phyloP scores from a whole-genome alignment of 495 filamentous ascomycete genomes.

The Tetracladium setigerum region DNA sequence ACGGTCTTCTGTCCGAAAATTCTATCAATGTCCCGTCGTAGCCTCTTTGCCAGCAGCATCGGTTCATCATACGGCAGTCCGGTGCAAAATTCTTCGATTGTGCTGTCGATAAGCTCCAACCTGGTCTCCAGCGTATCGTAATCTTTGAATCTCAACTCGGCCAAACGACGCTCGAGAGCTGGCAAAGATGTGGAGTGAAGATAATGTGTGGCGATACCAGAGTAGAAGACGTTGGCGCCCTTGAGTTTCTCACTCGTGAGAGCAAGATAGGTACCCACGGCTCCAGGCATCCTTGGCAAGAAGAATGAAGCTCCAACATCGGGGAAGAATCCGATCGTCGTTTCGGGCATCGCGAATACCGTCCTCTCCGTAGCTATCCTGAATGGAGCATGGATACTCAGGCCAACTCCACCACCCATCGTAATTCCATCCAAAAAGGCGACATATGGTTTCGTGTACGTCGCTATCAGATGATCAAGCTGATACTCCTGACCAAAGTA shows the following conservation, averaged over 20 bases:
- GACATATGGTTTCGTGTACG: conserved; percentile 85
- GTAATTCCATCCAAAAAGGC: conserved; percentile 97
- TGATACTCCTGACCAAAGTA: conserved; percentile 92
- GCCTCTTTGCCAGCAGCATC: conserved; percentile 52
- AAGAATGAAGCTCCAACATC: conserved; percentile 96
- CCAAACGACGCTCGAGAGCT: conserved; percentile 73
- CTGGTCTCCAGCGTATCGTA: conserved; percentile 51
- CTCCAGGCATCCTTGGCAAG: conserved; percentile 78
- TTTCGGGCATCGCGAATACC: conserved; percentile 96
- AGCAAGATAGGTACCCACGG: conserved; percentile 81
- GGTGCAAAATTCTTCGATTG: conserved; percentile 84
- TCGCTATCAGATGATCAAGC: conserved; percentile 92
- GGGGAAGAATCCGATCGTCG: conserved; percentile 94
- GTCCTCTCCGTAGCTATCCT: conserved; percentile 94
- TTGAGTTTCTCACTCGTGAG: conserved; percentile 75
- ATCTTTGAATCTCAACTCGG: conserved; percentile 83
- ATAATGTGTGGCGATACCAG: conserved; percentile 89
- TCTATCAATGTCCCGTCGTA: conserved; percentile 75
- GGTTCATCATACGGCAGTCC: conserved; percentile 68
- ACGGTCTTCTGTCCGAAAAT: conserved; percentile 64
- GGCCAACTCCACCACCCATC: conserved; percentile 94
- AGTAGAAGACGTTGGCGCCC: conserved; percentile 75
- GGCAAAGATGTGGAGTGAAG: conserved; percentile 80
- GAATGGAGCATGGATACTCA: conserved; percentile 91
- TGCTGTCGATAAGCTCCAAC: conserved; percentile 65